Evolutionary conservation across 768 basidiomycete genomes (phyloP).

Genomic region (Cystofilobasidium bisporidii): DNA sequence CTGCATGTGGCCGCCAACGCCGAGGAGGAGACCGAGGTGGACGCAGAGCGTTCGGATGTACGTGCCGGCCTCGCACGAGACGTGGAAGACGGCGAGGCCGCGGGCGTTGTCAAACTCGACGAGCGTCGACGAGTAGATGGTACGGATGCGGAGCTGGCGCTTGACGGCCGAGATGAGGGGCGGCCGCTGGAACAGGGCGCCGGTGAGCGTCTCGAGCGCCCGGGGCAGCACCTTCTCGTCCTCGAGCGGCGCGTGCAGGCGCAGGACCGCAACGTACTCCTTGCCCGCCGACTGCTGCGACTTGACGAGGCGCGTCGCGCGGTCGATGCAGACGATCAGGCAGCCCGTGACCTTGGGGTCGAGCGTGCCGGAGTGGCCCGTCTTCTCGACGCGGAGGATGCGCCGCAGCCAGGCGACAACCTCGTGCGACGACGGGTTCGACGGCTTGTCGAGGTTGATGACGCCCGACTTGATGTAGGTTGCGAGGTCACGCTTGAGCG

Average conservation of each 20-base stretch:
- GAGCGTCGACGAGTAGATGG: slow-evolving; percentile 90
- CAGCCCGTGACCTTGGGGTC: slow-evolving; percentile 99
- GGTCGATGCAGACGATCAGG: slow-evolving; percentile 96
- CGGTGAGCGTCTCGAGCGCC: slow-evolving; percentile 90
- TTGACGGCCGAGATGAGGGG: slow-evolving; percentile 98
- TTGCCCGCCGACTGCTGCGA: slow-evolving; percentile 99
- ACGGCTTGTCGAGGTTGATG: slow-evolving; percentile 98
- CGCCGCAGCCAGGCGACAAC: slow-evolving; percentile 97
- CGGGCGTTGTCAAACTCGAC: slow-evolving; percentile 96
- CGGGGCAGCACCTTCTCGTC: slow-evolving; percentile 79
- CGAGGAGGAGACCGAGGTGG: slow-evolving; percentile 83
- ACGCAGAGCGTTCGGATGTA: slow-evolving; percentile 86
- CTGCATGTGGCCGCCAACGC: slow-evolving; percentile 99
- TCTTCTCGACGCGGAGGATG: slow-evolving; percentile 95
- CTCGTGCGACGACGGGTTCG: slow-evolving; percentile 97
- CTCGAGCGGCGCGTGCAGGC: slow-evolving; percentile 72
- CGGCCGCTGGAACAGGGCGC: slow-evolving; percentile 96
- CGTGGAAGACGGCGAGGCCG: slow-evolving; percentile 95
- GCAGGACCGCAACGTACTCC: slow-evolving; percentile 94
- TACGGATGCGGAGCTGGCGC: slow-evolving; percentile 91
- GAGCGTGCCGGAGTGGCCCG: slow-evolving; percentile 95
- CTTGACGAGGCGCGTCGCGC: slow-evolving; percentile 93
- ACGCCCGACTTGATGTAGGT: slow-evolving; percentile 96
- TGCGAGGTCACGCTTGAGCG: slow-evolving; percentile 84
- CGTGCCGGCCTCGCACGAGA: slow-evolving; percentile 89